These are phyloP conservation scores for Rhizopogon salebrosus DNA, from an alignment of 768 basidiomycete species.

Conservation along the genomic window DNA sequence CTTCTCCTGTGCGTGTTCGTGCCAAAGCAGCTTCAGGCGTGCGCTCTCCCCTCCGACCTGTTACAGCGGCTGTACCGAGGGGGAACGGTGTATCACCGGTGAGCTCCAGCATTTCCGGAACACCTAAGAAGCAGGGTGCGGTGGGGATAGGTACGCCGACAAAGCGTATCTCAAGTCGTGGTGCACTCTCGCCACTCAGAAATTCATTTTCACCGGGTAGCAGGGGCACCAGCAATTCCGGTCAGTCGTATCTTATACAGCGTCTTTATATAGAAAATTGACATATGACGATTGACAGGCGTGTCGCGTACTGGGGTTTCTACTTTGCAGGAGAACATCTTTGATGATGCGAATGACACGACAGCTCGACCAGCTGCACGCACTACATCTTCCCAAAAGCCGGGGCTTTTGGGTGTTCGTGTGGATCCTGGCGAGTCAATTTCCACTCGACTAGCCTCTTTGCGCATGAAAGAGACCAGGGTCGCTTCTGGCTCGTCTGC, in stretches of 20 bases:
- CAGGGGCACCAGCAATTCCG: background rate
- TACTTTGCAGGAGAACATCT: background rate
- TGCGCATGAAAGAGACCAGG: background rate
- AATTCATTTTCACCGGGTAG: background rate
- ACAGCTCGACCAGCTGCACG: background rate
- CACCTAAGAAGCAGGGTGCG: background rate
- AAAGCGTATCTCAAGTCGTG: background rate
- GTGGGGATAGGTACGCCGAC: background rate
- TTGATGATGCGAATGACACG: background rate
- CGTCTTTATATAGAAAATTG: background rate
- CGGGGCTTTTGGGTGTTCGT: background rate
- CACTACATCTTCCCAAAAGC: background rate
- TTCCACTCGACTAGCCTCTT: background rate
- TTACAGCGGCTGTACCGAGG: background rate
- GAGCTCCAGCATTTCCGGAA: slow-evolving; percentile 4
- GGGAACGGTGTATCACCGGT: slow-evolving; percentile 8
- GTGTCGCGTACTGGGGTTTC: background rate
- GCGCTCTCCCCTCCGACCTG: background rate
- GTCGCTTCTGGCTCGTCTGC: background rate
- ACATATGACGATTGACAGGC: background rate
- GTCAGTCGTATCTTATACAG: background rate
- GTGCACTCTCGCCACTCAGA: slow-evolving; percentile 6
- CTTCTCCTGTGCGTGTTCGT: slow-evolving; percentile 5
- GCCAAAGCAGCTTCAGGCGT: slow-evolving; percentile 2
- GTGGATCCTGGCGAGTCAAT: background rate